Percentiles rank a stretch among this genome's conserved stretches.
These are phyloP conservation scores for Yarrowia bubula DNA, from an alignment of 805 yeast genomes.

Conservation along the genomic window DNA sequence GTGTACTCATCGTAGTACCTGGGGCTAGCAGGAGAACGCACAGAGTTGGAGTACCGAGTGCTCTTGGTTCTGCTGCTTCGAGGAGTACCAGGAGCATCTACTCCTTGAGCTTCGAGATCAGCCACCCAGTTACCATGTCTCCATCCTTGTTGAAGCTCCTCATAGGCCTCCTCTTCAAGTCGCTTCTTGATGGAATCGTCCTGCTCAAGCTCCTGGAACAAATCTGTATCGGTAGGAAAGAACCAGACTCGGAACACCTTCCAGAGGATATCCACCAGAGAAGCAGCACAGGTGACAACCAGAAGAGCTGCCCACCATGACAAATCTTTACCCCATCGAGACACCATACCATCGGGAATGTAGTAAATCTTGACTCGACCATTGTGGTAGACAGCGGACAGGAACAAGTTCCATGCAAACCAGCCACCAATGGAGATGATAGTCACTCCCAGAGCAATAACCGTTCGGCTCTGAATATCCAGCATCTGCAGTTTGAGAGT, in stretches of 20 bases:
- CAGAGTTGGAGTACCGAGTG: constrained; percentile 12
- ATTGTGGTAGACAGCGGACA: constrained; percentile 15
- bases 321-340: constrained; percentile 74
- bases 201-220: constrained; percentile 74
- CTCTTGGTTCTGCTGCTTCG: constrained; percentile 25
- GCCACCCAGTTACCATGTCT: constrained; percentile 24
- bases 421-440: constrained; percentile 79
- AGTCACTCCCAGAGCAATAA: constrained; percentile 64
- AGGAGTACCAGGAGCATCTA: constrained; percentile 5
- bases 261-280: constrained; percentile 63
- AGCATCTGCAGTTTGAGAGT: constrained; percentile 75
- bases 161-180: constrained; percentile 69
- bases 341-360: constrained; percentile 68
- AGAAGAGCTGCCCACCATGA: constrained; percentile 83
- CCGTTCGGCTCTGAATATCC: constrained; percentile 70
- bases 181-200: constrained; percentile 61
- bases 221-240: constrained; percentile 70
- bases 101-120: constrained; percentile 21
- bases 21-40: constrained; percentile 7
- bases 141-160: constrained; percentile 48
- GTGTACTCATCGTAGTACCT: constrained; percentile 18
- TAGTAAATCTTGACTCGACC: constrained; percentile 44
- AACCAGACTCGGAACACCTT: constrained; percentile 57
- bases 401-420: constrained; percentile 73
- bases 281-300: constrained; percentile 55